These are phyloP conservation scores for Pseudohyphozyma bogoriensis DNA, from an alignment of 768 basidiomycete genomes.

Conservation along the genomic window DNA sequence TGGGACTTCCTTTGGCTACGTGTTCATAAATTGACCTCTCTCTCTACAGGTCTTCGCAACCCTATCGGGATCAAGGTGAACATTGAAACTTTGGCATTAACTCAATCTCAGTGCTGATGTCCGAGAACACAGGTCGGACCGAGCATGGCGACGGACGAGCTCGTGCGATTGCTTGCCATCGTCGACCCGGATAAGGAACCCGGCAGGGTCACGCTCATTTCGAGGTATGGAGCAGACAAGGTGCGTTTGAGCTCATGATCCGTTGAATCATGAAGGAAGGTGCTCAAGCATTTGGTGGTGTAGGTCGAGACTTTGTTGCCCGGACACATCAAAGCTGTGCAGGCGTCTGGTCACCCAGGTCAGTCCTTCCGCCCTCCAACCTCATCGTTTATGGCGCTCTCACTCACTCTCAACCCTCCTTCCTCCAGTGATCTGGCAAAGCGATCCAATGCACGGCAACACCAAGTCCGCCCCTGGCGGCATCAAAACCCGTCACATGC, in stretches of 20 bases:
- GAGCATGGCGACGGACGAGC: constrained; percentile 64
- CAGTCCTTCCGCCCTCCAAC: background rate
- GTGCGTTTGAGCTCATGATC: constrained; percentile 38
- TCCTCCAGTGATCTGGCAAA: constrained; percentile 72
- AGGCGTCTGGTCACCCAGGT: constrained; percentile 59
- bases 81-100: too few relatives aligned
- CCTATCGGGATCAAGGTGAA: constrained; percentile 76
- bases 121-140: constrained; percentile 55
- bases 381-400: too few relatives aligned
- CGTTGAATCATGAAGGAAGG: too few relatives aligned
- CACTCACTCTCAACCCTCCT: background rate
- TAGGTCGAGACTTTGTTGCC: constrained; percentile 68
- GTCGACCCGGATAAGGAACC: constrained; percentile 74
- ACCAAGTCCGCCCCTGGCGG: constrained; percentile 62
- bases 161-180: constrained; percentile 64
- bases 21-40: constrained; percentile 33
- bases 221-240: constrained; percentile 83
- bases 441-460: constrained; percentile 98
- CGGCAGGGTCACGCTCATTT: constrained; percentile 81
- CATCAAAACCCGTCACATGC: constrained; percentile 67
- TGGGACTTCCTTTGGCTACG: background rate
- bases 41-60: constrained; percentile 82
- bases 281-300: too few relatives aligned
- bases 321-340: constrained; percentile 70
- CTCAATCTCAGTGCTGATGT: background rate